Evolutionary conservation across 116 monocot species (phyloP).

Genomic region (Cymodocea nodosa): DNA sequence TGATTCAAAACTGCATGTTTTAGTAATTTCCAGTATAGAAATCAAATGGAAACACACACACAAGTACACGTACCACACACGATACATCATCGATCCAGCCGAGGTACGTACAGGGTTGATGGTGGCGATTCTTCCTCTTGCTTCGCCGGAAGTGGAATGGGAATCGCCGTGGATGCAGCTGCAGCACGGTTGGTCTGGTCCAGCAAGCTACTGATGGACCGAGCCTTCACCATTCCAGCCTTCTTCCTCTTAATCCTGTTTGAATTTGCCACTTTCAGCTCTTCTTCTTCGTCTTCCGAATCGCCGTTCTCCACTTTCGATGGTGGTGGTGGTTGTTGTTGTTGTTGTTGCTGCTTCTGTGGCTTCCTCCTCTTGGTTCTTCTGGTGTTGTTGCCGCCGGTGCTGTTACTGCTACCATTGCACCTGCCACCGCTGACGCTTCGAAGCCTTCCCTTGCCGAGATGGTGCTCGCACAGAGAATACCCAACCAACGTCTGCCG

Average conservation of each 20-base stretch:
- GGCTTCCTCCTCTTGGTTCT: too few relatives aligned
- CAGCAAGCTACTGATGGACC: constrained; percentile 36
- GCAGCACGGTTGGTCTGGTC: constrained; percentile 8
- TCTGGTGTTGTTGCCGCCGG: too few relatives aligned
- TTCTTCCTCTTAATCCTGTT: constrained; percentile 22
- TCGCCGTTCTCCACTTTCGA: not conserved
- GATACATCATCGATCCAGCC: not conserved
- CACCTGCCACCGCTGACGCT: constrained; percentile 25
- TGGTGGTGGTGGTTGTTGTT: too few relatives aligned
- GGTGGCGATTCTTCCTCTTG: not conserved
- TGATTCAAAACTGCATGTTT: too few relatives aligned
- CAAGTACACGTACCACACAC: not conserved
- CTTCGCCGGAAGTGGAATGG: not conserved
- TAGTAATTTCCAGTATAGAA: not conserved
- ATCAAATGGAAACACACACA: too few relatives aligned
- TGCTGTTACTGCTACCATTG: too few relatives aligned
- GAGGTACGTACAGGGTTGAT: not conserved
- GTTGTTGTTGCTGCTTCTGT: too few relatives aligned
- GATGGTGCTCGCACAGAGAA: constrained; percentile 90
- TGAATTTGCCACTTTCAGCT: not conserved
- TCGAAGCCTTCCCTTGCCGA: constrained; percentile 73
- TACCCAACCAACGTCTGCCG: constrained; percentile 74
- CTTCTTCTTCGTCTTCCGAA: not conserved
- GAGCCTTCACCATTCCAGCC: constrained; percentile 30
- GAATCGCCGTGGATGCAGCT: too few relatives aligned